Conservation (phyloP, 352 stramenopile species). For the Phytophthora chlamydospora region DNA sequence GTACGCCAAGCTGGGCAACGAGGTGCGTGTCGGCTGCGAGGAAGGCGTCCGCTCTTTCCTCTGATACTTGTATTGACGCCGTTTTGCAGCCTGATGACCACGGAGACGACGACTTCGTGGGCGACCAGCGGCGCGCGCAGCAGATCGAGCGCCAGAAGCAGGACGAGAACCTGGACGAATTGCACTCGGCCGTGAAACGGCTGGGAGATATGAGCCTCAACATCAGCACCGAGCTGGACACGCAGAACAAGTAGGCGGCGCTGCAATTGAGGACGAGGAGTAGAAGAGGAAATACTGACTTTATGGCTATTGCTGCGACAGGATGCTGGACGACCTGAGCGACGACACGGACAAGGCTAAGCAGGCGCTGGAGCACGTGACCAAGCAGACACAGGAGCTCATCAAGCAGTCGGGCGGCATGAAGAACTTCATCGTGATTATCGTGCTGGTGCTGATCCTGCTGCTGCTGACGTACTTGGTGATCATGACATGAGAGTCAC, state of each 20-base stretch:
- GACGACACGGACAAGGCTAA: constrained; percentile 86
- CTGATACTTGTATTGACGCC: constrained; percentile 8
- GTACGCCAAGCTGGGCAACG: constrained; percentile 77
- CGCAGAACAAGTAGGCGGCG: constrained; percentile 70
- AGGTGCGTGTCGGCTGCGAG: constrained; percentile 37
- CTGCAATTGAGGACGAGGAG: neutral
- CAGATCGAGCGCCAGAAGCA: constrained; percentile 84
- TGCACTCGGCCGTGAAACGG: constrained; percentile 80
- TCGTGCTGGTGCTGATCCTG: constrained; percentile 84
- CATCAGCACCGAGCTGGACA: constrained; percentile 86
- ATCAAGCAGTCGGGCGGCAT: constrained; percentile 87
- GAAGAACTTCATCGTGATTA: constrained; percentile 90
- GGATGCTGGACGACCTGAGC: constrained; percentile 86
- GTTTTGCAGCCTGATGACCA: constrained; percentile 46
- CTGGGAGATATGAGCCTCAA: constrained; percentile 83
- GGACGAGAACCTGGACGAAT: constrained; percentile 80
- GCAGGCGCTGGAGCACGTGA: constrained; percentile 71
- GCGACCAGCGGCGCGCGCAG: constrained; percentile 55
- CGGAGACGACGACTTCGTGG: constrained; percentile 66
- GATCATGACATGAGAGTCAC: constrained; percentile 80
- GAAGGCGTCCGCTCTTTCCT: neutral
- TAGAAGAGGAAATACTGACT: neutral
- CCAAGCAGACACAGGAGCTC: constrained; percentile 87
- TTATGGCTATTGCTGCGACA: constrained; percentile 29
- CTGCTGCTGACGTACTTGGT: constrained; percentile 88